Conservation (phyloP, 805 yeast genomes). For the Phaffomyces antillensis region DNA sequence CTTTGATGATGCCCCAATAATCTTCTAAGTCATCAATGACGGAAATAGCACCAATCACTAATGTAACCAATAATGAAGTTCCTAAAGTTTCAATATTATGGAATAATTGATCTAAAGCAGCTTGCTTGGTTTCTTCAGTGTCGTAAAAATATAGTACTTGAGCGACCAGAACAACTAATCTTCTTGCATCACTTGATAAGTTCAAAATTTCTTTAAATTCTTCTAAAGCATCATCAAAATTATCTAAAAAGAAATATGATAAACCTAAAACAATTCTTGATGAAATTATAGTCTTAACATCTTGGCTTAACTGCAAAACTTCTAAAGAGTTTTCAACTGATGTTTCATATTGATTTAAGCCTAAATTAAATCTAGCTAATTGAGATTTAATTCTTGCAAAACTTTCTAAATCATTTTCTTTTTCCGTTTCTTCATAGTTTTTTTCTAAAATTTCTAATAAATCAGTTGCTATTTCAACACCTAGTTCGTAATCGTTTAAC, state of each 20-base stretch:
- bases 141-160: constrained; percentile 75
- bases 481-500: constrained; percentile 52
- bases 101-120: constrained; percentile 79
- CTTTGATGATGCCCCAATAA: constrained; percentile 51
- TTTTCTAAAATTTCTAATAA: constrained; percentile 45
- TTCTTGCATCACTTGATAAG: constrained; percentile 48
- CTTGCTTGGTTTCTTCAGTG: constrained; percentile 70
- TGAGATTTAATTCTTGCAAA: constrained; percentile 62
- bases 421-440: constrained; percentile 50
- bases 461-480: constrained; percentile 38
- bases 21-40: constrained; percentile 57
- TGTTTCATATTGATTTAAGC: constrained; percentile 41
- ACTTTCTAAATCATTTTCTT: constrained; percentile 35
- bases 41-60: constrained; percentile 75
- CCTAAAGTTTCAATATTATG: constrained; percentile 58
- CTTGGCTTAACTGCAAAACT: constrained; percentile 41
- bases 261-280: constrained; percentile 68
- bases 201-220: constrained; percentile 61
- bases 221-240: constrained; percentile 58
- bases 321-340: constrained; percentile 59
- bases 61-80: constrained; percentile 54
- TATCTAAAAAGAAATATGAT: constrained; percentile 52
- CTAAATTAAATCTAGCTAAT: constrained; percentile 65
- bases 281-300: constrained; percentile 38
- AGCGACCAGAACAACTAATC: constrained; percentile 65